Base-by-base conservation (phyloP, 108 stramenopile genomes). In the Epithemia pelagica region DNA sequence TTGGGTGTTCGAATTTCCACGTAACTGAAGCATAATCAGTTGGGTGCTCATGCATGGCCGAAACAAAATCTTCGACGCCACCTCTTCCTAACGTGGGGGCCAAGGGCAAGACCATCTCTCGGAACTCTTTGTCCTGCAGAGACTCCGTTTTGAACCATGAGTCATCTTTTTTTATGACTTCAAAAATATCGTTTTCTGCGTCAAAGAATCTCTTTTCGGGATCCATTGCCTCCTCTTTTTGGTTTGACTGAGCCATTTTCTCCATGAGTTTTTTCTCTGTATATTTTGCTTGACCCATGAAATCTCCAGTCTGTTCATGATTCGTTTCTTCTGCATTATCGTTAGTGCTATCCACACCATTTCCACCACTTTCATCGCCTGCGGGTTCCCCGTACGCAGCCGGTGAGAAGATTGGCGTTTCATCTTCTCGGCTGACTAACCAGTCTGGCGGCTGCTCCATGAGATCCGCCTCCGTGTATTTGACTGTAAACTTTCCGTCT, bases 41-140 rank as follows among this genome's bases (percentile, higher is more conserved):
- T 15, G 87, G 89, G 30, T 89, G 87, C 30, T 86, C 74, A 28
- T 72, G 70, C 53, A 83, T 71, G 25, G 89, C 82, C 63, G 74
- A 74, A 21, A 85, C 61, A 75, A 87, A 88, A 64, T 88, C 87
- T 30, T 81, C 74, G 52, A 88, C 64, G n/a, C 18, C 21, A 21
- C 37, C 37, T 15, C 15, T 5, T 15, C 37, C 37, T 15, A 46
- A 10, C 37, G 37, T 46, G 15, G 5, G 10, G 15, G 37, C 37
- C 37, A 46, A 46, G 37, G 37, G 37, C 37, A 46, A 15, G 5
- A 15, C 28, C 3, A 52, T 74, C 61, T 7, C 1, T 24, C 21
- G 22, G 52, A 24, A 67, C 27, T 28, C 28, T 20, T 54, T 30
- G 56, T 2, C 51, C 37, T 33, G 25, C 66, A 69, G 54, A 75